A percentile compares a stretch with the other conserved stretches of the same genome.
Evolutionary conservation across 106 monocot genomes (phyloP).

Genomic region (Dendrobium chrysotoxum): DNA sequence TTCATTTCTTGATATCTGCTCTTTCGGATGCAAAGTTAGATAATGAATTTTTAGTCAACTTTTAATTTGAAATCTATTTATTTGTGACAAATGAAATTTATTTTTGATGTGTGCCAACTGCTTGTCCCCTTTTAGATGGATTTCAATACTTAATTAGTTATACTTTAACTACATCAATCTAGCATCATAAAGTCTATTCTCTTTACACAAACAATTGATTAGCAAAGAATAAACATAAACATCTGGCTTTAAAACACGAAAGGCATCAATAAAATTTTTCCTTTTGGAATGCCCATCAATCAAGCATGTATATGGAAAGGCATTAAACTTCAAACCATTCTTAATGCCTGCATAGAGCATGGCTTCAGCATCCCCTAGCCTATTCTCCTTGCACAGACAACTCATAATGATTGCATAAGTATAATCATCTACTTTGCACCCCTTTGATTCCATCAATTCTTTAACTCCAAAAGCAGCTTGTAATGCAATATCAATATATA

Average conservation of each 20-base stretch:
- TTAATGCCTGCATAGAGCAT: constrained; percentile 9
- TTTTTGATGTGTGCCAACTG: too few species aligned
- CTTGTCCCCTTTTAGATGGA: too few species aligned
- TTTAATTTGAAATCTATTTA: too few species aligned
- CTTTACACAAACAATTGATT: constrained; percentile 28
- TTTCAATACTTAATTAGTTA: too few species aligned
- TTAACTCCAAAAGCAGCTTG: constrained; percentile 13
- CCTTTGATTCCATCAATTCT: constrained; percentile 18
- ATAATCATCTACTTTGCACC: constrained; percentile 11
- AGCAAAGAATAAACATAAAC: constrained; percentile 16
- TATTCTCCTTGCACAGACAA: constrained; percentile 22
- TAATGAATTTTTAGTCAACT: too few species aligned
- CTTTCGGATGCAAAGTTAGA: too few species aligned
- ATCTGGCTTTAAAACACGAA: constrained; percentile 16
- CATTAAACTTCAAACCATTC: constrained; percentile 9
- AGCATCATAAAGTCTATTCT: constrained; percentile 30
- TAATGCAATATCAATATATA: too few species aligned
- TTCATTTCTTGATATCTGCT: too few species aligned
- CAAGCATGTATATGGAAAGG: constrained; percentile 11
- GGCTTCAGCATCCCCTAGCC: constrained; percentile 12
- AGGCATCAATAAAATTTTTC: neutral
- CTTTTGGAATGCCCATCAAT: constrained; percentile 20
- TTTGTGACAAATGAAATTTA: too few species aligned
- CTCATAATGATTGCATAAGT: constrained; percentile 12
- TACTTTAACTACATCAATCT: constrained; percentile 8